Evolutionary conservation across 2,329 filamentous ascomycete genomes (phyloP).

Genomic region (Pseudogymnoascus sp.): DNA sequence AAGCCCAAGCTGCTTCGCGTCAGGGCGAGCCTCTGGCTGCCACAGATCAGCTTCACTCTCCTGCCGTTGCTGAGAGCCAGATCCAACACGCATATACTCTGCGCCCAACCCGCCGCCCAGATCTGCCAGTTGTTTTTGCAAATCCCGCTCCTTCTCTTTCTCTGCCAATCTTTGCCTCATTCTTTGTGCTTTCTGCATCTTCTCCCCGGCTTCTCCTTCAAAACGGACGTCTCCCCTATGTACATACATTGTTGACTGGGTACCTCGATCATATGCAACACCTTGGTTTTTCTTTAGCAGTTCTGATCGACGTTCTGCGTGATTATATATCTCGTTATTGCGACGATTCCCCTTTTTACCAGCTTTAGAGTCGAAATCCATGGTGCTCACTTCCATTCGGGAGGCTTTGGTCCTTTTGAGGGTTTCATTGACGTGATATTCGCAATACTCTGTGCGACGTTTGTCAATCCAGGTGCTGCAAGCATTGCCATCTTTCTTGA

Average conservation of each 20-base stretch:
- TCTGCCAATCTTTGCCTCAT: conserved; percentile 55
- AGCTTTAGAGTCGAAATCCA: conserved; percentile 37
- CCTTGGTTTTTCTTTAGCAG: conserved; percentile 28
- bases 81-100: conserved; percentile 53
- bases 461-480: conserved; percentile 83
- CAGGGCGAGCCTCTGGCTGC: conserved; percentile 28
- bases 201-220: conserved; percentile 44
- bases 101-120: conserved; percentile 57
- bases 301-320: conserved; percentile 19
- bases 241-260: conserved; percentile 49
- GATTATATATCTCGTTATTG: conserved; percentile 18
- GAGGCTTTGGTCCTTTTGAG: conserved; percentile 58
- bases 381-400: conserved; percentile 72
- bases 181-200: conserved; percentile 53
- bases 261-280: conserved; percentile 45
- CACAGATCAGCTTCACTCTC: background rate
- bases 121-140: conserved; percentile 58
- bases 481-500: conserved; percentile 73
- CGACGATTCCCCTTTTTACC: conserved; percentile 10
- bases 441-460: conserved; percentile 81
- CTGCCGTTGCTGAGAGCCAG: conserved; percentile 10
- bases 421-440: conserved; percentile 81
- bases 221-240: conserved; percentile 19
- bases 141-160: conserved; percentile 62
- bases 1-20: conserved; percentile 38